Percentiles rank a stretch among this genome's conserved stretches.
These are phyloP conservation scores for Stachybotrys chartarum DNA, from an alignment of 2,329 filamentous ascomycete genomes.

Conservation along the genomic window DNA sequence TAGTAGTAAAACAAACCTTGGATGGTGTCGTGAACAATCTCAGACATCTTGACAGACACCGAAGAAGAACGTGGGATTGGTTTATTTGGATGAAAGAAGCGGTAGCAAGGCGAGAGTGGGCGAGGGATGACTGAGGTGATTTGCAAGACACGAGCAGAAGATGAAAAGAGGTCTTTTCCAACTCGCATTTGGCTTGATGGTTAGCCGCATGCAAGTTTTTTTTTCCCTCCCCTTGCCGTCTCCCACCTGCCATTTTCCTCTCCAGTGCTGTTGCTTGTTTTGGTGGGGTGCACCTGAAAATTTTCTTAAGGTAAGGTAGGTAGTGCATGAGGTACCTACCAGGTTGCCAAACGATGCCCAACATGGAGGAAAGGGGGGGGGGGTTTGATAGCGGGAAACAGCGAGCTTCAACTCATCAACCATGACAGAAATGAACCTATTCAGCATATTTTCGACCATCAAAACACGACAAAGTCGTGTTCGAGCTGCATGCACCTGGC, in stretches of 20 bases:
- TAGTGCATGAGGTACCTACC: too few species aligned
- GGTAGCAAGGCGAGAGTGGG: not conserved
- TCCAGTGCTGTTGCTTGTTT: not conserved
- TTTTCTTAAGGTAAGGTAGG: too few species aligned
- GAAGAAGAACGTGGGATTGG: not conserved
- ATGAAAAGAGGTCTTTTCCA: not conserved
- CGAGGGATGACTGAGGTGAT: not conserved
- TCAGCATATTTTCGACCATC: too few species aligned
- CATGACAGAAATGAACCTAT: too few species aligned
- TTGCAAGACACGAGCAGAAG: not conserved
- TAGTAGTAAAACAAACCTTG: slow-evolving; percentile 37
- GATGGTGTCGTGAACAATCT: slow-evolving; percentile 51
- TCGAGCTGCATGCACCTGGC: too few species aligned
- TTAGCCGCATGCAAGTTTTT: not conserved
- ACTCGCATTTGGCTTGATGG: not conserved
- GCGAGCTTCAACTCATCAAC: too few species aligned
- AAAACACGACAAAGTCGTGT: too few species aligned
- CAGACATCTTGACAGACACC: slow-evolving; percentile 34
- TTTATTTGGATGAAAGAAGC: not conserved
- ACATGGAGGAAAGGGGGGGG: too few species aligned
- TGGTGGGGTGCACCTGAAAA: too few species aligned
- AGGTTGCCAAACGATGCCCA: too few species aligned
- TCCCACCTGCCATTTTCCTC: not conserved
- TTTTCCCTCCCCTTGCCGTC: not conserved
- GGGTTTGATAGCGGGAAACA: too few species aligned